Evolutionary conservation across 2,329 filamentous ascomycete species (phyloP).

Genomic region (Fusarium compactum): DNA sequence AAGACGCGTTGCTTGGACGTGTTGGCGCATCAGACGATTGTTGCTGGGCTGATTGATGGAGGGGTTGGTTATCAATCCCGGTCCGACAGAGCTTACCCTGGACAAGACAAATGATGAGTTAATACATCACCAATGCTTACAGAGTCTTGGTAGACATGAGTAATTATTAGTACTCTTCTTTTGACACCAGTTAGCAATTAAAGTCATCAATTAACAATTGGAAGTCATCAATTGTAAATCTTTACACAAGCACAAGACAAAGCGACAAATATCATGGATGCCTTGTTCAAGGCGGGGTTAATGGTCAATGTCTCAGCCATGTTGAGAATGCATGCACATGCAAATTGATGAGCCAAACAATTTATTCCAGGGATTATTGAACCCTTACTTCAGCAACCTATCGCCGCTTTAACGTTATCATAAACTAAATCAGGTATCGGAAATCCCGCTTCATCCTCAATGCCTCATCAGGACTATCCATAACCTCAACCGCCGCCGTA

Average conservation of each 20-base stretch:
- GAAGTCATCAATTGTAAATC: conserved; percentile 8
- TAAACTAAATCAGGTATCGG: conserved; percentile 58
- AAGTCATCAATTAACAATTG: conserved; percentile 7
- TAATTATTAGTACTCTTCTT: too few relatives aligned
- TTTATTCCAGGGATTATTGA: neutral
- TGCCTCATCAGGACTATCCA: conserved; percentile 59
- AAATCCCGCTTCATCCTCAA: conserved; percentile 61
- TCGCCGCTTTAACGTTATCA: conserved; percentile 51
- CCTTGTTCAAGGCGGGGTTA: conserved; percentile 14
- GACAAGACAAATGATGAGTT: conserved; percentile 12
- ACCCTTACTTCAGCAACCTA: conserved; percentile 1
- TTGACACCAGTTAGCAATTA: too few relatives aligned
- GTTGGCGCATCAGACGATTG: conserved; percentile 7
- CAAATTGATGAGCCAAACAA: neutral
- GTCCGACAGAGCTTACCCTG: conserved; percentile 33
- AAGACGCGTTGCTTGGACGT: conserved; percentile 24
- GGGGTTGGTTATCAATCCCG: conserved; percentile 3
- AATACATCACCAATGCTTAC: conserved; percentile 21
- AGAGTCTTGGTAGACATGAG: neutral
- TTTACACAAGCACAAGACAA: neutral
- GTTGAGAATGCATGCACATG: conserved; percentile 12
- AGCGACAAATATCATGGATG: neutral
- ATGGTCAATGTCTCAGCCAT: conserved; percentile 4
- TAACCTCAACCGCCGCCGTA: conserved; percentile 55
- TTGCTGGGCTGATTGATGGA: neutral